phyloP scores from a whole-genome alignment of 2,329 filamentous ascomycete species.

The Fusarium tupiense region DNA sequence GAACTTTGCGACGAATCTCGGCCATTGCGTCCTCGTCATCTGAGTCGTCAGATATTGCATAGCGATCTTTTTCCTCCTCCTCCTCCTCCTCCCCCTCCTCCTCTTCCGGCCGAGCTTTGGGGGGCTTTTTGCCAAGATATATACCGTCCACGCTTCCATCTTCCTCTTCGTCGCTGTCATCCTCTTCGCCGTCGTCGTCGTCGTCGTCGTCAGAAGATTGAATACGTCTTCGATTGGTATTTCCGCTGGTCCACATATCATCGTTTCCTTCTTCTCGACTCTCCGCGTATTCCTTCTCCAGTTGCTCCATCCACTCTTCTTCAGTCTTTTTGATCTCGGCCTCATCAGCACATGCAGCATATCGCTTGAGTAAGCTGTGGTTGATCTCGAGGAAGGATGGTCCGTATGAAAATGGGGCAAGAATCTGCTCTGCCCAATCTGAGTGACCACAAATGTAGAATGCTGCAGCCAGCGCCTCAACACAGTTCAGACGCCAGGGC shows the following conservation, averaged over 20 bases:
- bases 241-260: slow-evolving; percentile 91
- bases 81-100: slow-evolving; percentile 48
- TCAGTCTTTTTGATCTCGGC: slow-evolving; percentile 85
- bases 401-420: slow-evolving; percentile 90
- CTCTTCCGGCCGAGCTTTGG: slow-evolving; percentile 47
- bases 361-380: slow-evolving; percentile 79
- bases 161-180: slow-evolving; percentile 56
- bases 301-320: slow-evolving; percentile 85
- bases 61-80: slow-evolving; percentile 69
- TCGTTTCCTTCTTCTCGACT: slow-evolving; percentile 75
- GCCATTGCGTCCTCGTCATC: slow-evolving; percentile 91
- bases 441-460: slow-evolving; percentile 92
- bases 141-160: slow-evolving; percentile 65
- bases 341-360: slow-evolving; percentile 84
- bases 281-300: slow-evolving; percentile 89
- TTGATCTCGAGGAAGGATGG: slow-evolving; percentile 93
- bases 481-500: slow-evolving; percentile 94
- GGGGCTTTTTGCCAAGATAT: slow-evolving; percentile 66
- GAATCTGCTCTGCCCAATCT: slow-evolving; percentile 88
- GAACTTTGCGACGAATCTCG: slow-evolving; percentile 87
- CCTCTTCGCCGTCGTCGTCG: slow-evolving; percentile 56
- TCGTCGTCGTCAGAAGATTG: slow-evolving; percentile 63
- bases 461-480: slow-evolving; percentile 90
- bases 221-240: slow-evolving; percentile 75
- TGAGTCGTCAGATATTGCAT: slow-evolving; percentile 79